phyloP scores from a whole-genome alignment of 2,329 filamentous ascomycete genomes.

The Tolypocladium endophyticum region DNA sequence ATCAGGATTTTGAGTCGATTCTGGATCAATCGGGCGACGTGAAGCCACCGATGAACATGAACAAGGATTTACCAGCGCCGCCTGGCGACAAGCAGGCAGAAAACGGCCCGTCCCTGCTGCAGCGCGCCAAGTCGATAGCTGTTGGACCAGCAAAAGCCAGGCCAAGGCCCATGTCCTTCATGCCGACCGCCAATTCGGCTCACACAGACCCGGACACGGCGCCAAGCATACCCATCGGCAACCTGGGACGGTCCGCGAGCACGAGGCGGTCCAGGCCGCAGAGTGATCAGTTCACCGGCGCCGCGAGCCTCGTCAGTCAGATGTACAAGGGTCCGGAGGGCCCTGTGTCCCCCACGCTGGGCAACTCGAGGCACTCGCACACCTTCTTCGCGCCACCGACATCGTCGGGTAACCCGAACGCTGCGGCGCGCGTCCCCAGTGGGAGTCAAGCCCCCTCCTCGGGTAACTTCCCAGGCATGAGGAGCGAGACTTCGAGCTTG shows the following conservation, averaged over 20 bases:
- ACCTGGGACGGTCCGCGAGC: constrained; percentile 41
- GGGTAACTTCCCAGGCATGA: constrained; percentile 65
- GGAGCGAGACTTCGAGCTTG: constrained; percentile 52
- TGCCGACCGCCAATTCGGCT: constrained; percentile 32
- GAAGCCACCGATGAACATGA: constrained; percentile 36
- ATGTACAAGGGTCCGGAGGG: constrained; percentile 74
- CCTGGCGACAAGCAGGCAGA: constrained; percentile 26
- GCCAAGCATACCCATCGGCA: constrained; percentile 63
- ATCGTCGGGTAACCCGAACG: constrained; percentile 38
- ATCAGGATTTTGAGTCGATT: constrained; percentile 91
- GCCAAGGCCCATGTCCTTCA: constrained; percentile 47
- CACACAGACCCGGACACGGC: constrained; percentile 62
- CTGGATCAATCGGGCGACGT: constrained; percentile 65
- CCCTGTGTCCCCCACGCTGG: constrained; percentile 48
- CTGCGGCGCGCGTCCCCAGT: constrained; percentile 40
- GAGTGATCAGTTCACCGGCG: constrained; percentile 52
- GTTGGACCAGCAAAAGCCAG: constrained; percentile 36
- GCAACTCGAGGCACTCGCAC: constrained; percentile 48
- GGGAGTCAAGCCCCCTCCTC: constrained; percentile 32
- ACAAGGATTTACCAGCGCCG: constrained; percentile 79
- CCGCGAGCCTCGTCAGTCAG: constrained; percentile 69
- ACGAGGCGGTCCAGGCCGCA: constrained; percentile 46
- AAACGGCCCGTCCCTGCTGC: constrained; percentile 39
- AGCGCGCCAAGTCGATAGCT: constrained; percentile 52
- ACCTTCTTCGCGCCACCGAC: constrained; percentile 50